Evolutionary conservation across 768 basidiomycete genomes (phyloP), one percentile per base, ranked within the genome.

Genomic region (Boletus pseudopeckii): DNA sequence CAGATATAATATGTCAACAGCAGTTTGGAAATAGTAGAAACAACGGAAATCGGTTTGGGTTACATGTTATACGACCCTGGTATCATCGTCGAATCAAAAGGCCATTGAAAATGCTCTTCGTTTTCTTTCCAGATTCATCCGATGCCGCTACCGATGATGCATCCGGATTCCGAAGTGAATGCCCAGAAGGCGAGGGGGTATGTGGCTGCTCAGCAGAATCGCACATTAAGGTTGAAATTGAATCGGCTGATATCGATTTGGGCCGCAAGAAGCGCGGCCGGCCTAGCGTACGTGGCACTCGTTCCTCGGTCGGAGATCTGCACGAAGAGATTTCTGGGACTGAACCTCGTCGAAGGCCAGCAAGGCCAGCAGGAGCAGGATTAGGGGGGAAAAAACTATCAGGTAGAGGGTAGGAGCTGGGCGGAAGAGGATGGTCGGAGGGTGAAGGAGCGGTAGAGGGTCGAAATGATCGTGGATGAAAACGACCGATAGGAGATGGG

Each of bases 171-270:
- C 28, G 51, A 37, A 32, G 36, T 7, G 34, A 44, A 9, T 54
- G 58, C n/a, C 41, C 50, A 24, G 55, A 43, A 49, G 45, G 48
- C 26, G 58, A 52, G 34, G 45, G 33, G 32, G 37, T 36, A 48
- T 58, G 48, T 33, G 41, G 28, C 38, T 61, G 36, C 43, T 59
- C 60, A 13, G 41, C 36, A 43, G 65, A 22, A 37, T 43, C 45
- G 17, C 55, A 47, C 42, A 46, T 43, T 7, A 68, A 53, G 3
- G 70, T 71, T n/a, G 80, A 75, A 10, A 81, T 68, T 7, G 81
- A 82, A 55, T 85, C 84, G 0, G 78, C 74, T 5, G 84, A 86
- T 50, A 78, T 71, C 7, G 82, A 83, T 63, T 80, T 81, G 9
- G 73, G 64, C 50, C 77, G 80, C 26, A 72, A 56, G 44, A 64